A percentile compares a stretch with the other conserved stretches of the same genome.
Conservation (phyloP, 2,329 filamentous ascomycete species). For the Sporothrix phasma region DNA sequence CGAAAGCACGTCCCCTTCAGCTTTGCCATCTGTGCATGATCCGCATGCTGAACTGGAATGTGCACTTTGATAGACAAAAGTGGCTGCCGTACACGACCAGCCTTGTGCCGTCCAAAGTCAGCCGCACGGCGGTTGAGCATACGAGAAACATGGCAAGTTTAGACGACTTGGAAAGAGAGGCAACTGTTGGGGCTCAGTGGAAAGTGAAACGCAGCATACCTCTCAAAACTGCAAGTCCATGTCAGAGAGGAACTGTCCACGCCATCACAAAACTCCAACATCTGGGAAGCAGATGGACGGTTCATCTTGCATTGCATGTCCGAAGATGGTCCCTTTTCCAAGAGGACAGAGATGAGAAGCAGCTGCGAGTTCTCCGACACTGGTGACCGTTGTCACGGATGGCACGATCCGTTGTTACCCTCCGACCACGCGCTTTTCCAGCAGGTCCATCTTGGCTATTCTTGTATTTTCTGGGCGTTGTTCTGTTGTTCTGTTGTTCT, state of each 20-base stretch:
- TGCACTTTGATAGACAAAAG: background rate
- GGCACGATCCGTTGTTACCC: no score
- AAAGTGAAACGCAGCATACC: no score
- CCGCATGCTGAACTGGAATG: background rate
- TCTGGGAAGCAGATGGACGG: no score
- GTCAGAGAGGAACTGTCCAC: no score
- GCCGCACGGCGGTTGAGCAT: background rate
- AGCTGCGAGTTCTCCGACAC: no score
- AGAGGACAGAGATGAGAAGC: no score
- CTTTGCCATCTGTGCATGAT: background rate
- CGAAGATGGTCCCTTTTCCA: no score
- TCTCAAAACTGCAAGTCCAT: no score
- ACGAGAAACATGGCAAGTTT: background rate
- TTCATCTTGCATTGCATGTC: background rate
- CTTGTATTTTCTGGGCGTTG: background rate
- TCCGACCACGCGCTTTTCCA: background rate
- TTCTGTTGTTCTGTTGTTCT: background rate
- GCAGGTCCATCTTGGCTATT: background rate
- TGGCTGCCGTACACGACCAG: background rate
- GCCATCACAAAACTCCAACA: no score
- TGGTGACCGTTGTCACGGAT: no score
- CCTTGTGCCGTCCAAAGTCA: background rate
- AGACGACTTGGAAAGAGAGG: background rate
- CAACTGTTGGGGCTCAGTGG: background rate
- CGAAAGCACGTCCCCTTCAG: no score